Conservation (phyloP, 805 yeast genomes). For the Kazachstania viticola region DNA sequence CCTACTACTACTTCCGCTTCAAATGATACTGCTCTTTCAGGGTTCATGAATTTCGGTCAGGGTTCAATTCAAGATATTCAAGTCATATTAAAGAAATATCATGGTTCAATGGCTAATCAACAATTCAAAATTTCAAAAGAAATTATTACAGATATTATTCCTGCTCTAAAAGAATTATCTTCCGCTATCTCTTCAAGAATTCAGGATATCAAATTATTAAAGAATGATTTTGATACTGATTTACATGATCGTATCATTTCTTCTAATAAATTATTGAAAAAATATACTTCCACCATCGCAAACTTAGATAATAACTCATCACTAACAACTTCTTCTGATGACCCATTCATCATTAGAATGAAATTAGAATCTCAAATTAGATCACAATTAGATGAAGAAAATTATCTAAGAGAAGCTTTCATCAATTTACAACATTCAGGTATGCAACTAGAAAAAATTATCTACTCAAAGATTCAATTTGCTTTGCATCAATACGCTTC, state of each 20-base stretch:
- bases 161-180: conserved; percentile 44
- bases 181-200: conserved; percentile 63
- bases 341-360: conserved; percentile 49
- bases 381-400: conserved; percentile 47
- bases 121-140: conserved; percentile 43
- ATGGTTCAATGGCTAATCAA: conserved; percentile 41
- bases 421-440: conserved; percentile 53
- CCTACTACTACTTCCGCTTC: not conserved
- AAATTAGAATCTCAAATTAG: conserved; percentile 51
- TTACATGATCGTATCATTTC: conserved; percentile 46
- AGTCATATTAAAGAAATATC: conserved; percentile 50
- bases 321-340: conserved; percentile 30
- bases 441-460: conserved; percentile 48
- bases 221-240: conserved; percentile 47
- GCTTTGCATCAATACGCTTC: conserved; percentile 39
- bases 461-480: conserved; percentile 48
- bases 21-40: conserved; percentile 21
- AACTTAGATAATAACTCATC: not conserved
- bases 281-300: conserved; percentile 31
- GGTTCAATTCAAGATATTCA: conserved; percentile 73
- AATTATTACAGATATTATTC: conserved; percentile 40
- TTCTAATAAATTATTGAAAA: conserved; percentile 44
- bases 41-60: conserved; percentile 59
- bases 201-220: conserved; percentile 62
- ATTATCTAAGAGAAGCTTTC: conserved; percentile 51